Evolutionary conservation across 495 filamentous ascomycete species (phyloP).

Genomic region (Penicillium egyptiacum): DNA sequence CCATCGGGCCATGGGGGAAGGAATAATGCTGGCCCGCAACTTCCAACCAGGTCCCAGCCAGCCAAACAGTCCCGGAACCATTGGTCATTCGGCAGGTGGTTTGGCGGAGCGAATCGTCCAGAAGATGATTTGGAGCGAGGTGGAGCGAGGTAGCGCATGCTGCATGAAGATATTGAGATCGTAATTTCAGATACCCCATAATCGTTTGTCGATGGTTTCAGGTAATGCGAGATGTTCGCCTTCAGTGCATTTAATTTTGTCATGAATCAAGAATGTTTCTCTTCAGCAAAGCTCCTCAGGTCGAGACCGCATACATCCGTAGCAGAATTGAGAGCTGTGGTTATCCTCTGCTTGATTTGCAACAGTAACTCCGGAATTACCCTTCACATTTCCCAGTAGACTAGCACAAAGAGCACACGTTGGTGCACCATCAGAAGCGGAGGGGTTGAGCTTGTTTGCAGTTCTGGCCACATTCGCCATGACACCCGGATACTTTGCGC

Average conservation of each 20-base stretch:
- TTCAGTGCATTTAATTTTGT: constrained; percentile 11
- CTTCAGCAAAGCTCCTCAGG: constrained; percentile 41
- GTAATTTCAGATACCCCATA: constrained; percentile 20
- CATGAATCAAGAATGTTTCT: constrained; percentile 37
- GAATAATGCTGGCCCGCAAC: constrained; percentile 7
- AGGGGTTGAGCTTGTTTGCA: constrained; percentile 65
- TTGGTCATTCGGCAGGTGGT: constrained; percentile 33
- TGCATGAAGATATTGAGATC: constrained; percentile 5
- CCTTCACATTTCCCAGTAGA: constrained; percentile 37
- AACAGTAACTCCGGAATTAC: constrained; percentile 30
- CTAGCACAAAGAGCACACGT: constrained; percentile 46
- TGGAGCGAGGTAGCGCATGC: constrained; percentile 9
- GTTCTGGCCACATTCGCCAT: constrained; percentile 94
- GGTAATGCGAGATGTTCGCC: background rate
- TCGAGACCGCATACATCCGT: constrained; percentile 58
- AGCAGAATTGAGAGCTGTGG: constrained; percentile 47
- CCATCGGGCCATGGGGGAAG: constrained; percentile 12
- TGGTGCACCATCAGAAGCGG: constrained; percentile 14
- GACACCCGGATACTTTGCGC: constrained; percentile 83
- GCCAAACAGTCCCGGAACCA: constrained; percentile 25
- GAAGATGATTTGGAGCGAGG: constrained; percentile 38
- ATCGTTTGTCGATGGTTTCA: constrained; percentile 5
- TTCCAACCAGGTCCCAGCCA: constrained; percentile 25
- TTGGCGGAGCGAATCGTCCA: constrained; percentile 32
- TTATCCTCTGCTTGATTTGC: constrained; percentile 22